These are phyloP conservation scores for Aureobasidium lini DNA, from an alignment of 2,329 filamentous ascomycete genomes.

Conservation along the genomic window DNA sequence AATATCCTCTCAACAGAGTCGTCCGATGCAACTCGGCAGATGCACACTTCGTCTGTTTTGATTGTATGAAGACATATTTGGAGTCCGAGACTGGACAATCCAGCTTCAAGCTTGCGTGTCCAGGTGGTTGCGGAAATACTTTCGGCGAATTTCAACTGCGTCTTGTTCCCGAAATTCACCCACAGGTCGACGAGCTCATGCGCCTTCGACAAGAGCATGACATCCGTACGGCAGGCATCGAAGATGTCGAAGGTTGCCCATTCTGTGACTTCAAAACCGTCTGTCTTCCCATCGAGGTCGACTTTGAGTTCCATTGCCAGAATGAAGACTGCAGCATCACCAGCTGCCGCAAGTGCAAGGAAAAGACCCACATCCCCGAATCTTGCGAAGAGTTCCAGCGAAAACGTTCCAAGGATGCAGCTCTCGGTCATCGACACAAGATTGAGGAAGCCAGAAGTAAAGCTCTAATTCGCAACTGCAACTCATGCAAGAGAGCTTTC, in stretches of 20 bases:
- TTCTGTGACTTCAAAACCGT: conserved; percentile 78
- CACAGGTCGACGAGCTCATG: conserved; percentile 55
- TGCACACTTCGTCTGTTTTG: conserved; percentile 61
- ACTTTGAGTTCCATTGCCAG: conserved; percentile 67
- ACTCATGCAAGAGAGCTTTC: conserved; percentile 63
- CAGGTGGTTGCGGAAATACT: conserved; percentile 59
- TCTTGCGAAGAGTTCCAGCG: conserved; percentile 59
- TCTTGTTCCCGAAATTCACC: conserved; percentile 49
- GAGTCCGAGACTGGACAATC: conserved; percentile 61
- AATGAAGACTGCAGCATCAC: conserved; percentile 55
- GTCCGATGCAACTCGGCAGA: conserved; percentile 55
- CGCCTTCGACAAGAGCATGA: conserved; percentile 63
- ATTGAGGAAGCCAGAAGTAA: conserved; percentile 81
- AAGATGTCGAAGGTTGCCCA: conserved; percentile 67
- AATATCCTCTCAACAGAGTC: conserved; percentile 59
- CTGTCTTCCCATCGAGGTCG: conserved; percentile 56
- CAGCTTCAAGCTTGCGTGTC: conserved; percentile 62
- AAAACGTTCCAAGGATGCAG: conserved; percentile 43
- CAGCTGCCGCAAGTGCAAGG: conserved; percentile 52
- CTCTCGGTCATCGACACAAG: conserved; percentile 53
- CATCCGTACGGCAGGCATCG: conserved; percentile 61
- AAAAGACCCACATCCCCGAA: conserved; percentile 62
- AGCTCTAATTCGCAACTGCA: conserved; percentile 70
- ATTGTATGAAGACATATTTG: conserved; percentile 58
- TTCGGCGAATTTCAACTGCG: conserved; percentile 52